These are phyloP conservation scores for Linderniella brevidens DNA, from an alignment of 257 asterid species.

Conservation along the genomic window DNA sequence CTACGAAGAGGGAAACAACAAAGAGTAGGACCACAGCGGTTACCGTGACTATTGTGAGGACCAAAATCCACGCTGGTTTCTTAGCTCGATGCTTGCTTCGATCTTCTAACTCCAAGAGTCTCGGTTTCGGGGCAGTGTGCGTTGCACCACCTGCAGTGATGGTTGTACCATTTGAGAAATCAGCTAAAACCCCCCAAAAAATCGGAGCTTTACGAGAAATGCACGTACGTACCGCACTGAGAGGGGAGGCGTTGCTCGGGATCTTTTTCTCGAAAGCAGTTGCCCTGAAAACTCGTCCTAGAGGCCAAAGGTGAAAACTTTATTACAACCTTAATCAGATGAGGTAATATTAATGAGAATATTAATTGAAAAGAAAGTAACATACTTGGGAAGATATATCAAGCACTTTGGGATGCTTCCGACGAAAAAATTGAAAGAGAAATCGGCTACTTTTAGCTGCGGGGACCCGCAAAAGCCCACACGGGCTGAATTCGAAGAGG, in stretches of 20 bases:
- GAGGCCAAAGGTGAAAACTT: slow-evolving; percentile 8
- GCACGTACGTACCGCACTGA: slow-evolving; percentile 61
- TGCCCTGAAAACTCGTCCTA: slow-evolving; percentile 70
- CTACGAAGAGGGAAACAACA: slow-evolving; percentile 33
- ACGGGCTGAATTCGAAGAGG: slow-evolving; percentile 23
- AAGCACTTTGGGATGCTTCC: slow-evolving; percentile 73
- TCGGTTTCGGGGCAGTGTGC: slow-evolving; percentile 17
- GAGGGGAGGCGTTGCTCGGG: slow-evolving; percentile 44
- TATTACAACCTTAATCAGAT: not conserved
- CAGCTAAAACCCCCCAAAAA: no score
- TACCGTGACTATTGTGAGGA: slow-evolving; percentile 68
- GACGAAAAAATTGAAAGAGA: slow-evolving; percentile 64
- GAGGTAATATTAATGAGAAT: slow-evolving; percentile 1
- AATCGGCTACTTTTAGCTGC: slow-evolving; percentile 58
- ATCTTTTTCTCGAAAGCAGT: slow-evolving; percentile 52
- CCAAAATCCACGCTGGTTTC: slow-evolving; percentile 69
- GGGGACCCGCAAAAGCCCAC: slow-evolving; percentile 47
- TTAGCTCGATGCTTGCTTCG: slow-evolving; percentile 29
- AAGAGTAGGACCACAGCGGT: slow-evolving; percentile 38
- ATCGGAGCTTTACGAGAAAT: no score
- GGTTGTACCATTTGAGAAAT: slow-evolving; percentile 5
- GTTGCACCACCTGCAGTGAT: slow-evolving; percentile 27
- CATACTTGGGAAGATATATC: slow-evolving; percentile 56
- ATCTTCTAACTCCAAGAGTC: slow-evolving; percentile 18
- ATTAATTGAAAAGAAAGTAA: slow-evolving; percentile 7